Percentiles rank a stretch among this genome's conserved stretches.
Conservation (phyloP, 192 early-diverging fungal genomes). For the Spinellus fusiger region DNA sequence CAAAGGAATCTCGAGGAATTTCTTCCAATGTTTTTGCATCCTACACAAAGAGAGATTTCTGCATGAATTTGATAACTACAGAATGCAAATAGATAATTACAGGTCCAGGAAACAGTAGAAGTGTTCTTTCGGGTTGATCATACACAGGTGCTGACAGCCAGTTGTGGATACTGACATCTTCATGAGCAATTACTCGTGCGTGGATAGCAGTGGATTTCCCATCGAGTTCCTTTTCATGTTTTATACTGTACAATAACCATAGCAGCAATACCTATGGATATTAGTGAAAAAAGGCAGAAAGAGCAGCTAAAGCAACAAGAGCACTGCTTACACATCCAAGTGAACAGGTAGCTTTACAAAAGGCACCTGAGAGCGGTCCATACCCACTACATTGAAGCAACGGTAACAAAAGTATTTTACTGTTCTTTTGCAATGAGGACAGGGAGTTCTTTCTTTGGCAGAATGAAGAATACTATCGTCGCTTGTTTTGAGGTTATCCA, state of each 20-base stretch:
- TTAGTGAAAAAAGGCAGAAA: too few species aligned
- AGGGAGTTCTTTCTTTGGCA: conserved; percentile 20
- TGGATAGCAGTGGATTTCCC: conserved; percentile 89
- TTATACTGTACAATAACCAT: conserved; percentile 42
- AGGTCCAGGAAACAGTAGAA: conserved; percentile 84
- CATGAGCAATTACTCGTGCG: conserved; percentile 68
- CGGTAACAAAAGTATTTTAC: conserved; percentile 70
- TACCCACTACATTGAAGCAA: conserved; percentile 54
- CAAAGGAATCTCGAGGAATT: conserved; percentile 61
- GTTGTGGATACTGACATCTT: conserved; percentile 59
- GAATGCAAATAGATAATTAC: conserved; percentile 34
- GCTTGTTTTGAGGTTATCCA: conserved; percentile 7
- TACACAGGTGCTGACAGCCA: conserved; percentile 47
- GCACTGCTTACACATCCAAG: conserved; percentile 57
- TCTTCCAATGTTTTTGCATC: conserved; percentile 62
- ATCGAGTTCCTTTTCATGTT: conserved; percentile 73
- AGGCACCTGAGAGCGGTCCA: conserved; percentile 45
- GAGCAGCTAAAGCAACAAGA: conserved; percentile 3
- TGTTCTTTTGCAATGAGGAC: conserved; percentile 56
- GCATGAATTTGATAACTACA: not conserved
- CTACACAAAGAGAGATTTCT: conserved; percentile 25
- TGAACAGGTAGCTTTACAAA: conserved; percentile 62
- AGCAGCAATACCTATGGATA: not conserved
- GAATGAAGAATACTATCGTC: conserved; percentile 7
- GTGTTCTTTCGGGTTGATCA: conserved; percentile 56